phyloP scores from a whole-genome alignment of 352 stramenopile genomes.

The Phytophthora tentaculata region DNA sequence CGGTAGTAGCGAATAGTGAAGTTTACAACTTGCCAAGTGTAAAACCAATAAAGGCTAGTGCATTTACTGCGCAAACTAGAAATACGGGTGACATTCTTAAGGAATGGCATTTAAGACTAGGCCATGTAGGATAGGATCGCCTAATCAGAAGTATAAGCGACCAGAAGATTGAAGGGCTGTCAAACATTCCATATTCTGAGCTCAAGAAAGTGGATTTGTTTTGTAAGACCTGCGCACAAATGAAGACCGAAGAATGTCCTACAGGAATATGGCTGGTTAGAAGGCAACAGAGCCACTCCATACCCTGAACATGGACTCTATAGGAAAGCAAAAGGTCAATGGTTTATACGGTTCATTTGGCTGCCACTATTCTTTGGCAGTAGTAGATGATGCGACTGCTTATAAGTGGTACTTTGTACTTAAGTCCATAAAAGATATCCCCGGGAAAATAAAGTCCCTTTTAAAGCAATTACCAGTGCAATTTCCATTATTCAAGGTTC shows the following conservation, averaged over 20 bases:
- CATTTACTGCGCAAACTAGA: constrained; percentile 4
- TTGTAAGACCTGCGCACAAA: not conserved
- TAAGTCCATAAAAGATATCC: not conserved
- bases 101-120: constrained; percentile 21
- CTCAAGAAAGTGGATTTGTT: constrained; percentile 14
- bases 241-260: constrained; percentile 11
- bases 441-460: constrained; percentile 5
- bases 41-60: constrained; percentile 7
- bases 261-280: constrained; percentile 13
- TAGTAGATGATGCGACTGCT: constrained; percentile 7
- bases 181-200: constrained; percentile 7
- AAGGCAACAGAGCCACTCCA: constrained; percentile 11
- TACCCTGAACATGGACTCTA: constrained; percentile 17
- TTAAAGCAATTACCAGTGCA: constrained; percentile 16
- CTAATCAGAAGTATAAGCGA: constrained; percentile 15
- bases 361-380: not conserved
- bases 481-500: constrained; percentile 5
- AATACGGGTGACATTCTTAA: constrained; percentile 7
- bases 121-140: constrained; percentile 11
- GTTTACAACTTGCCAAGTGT: constrained; percentile 13
- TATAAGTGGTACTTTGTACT: constrained; percentile 10
- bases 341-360: constrained; percentile 9
- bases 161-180: constrained; percentile 7
- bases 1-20: not conserved
- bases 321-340: constrained; percentile 6